Percentiles rank a stretch among this genome's conserved stretches.
These are phyloP conservation scores for Caryopteris hybrid DNA, from an alignment of 305 asterid species.

Conservation along the genomic window DNA sequence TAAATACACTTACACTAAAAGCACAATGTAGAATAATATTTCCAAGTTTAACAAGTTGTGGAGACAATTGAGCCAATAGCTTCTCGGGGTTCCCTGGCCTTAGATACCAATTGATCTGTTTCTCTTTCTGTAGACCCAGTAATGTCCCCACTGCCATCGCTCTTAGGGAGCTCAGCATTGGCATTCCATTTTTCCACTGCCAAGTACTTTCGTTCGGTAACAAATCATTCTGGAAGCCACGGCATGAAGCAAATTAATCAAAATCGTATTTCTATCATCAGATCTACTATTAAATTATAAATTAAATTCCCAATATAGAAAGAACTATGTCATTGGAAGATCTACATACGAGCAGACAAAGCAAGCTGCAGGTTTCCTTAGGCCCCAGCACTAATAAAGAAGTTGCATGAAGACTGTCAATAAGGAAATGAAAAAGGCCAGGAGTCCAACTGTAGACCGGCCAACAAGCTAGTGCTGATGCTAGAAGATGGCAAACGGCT, in stretches of 20 bases:
- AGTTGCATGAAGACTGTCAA: conserved; percentile 53
- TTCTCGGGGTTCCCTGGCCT: conserved; percentile 66
- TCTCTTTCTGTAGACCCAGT: conserved; percentile 65
- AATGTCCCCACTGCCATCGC: conserved; percentile 52
- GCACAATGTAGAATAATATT: conserved; percentile 75
- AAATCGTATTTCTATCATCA: conserved; percentile 15
- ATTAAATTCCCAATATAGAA: background rate
- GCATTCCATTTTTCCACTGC: conserved; percentile 91
- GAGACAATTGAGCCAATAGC: conserved; percentile 53
- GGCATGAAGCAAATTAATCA: conserved; percentile 25
- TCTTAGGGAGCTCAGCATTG: conserved; percentile 62
- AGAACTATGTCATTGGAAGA: conserved; percentile 19
- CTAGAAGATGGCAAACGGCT: conserved; percentile 92
- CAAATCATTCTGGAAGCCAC: conserved; percentile 70
- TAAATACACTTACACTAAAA: conserved; percentile 54
- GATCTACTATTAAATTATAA: background rate
- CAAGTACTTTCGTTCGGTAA: conserved; percentile 75
- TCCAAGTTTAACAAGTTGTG: conserved; percentile 58
- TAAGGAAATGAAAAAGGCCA: conserved; percentile 65
- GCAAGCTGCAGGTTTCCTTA: conserved; percentile 85
- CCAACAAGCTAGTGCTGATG: conserved; percentile 95
- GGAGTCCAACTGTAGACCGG: conserved; percentile 96
- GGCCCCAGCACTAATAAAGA: conserved; percentile 87
- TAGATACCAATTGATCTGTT: conserved; percentile 76
- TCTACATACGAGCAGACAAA: conserved; percentile 73